Conservation (phyloP, 1,139 yeast genomes). For the Yamadazyma aaseri region DNA sequence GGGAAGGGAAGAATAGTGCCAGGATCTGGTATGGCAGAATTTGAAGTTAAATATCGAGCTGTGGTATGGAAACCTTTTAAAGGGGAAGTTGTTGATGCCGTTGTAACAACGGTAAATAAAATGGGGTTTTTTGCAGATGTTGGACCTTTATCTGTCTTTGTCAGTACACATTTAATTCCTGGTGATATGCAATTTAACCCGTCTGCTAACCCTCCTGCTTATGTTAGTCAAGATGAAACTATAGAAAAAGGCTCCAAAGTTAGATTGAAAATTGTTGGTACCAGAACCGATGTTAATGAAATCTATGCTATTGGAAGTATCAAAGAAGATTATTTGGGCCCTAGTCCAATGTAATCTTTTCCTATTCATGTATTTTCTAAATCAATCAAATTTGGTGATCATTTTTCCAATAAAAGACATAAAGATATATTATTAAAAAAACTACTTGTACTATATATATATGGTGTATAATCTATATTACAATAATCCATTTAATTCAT, state of each 20-base stretch:
- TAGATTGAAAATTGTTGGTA: constrained; percentile 93
- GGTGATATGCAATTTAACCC: constrained; percentile 93
- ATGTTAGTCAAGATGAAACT: constrained; percentile 91
- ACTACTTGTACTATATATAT: constrained; percentile 7
- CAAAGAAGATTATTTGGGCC: constrained; percentile 95
- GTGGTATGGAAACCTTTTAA: constrained; percentile 98
- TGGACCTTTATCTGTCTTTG: constrained; percentile 94
- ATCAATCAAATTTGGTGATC: too few relatives aligned
- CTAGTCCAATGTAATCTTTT: constrained; percentile 37
- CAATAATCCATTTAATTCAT: constrained; percentile 3
- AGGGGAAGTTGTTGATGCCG: constrained; percentile 97
- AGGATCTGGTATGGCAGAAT: constrained; percentile 89
- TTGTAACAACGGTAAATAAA: constrained; percentile 90
- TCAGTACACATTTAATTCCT: constrained; percentile 92
- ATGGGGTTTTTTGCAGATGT: constrained; percentile 98
- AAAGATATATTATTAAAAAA: too few relatives aligned
- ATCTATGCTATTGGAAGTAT: constrained; percentile 97
- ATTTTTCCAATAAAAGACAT: too few relatives aligned
- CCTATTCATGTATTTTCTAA: background rate
- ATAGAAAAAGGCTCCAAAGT: constrained; percentile 93
- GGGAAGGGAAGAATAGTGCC: constrained; percentile 94
- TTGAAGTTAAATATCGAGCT: constrained; percentile 93
- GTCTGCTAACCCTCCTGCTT: constrained; percentile 97
- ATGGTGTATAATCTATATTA: constrained; percentile 8
- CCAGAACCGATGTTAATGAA: constrained; percentile 95